These are phyloP conservation scores for Dactylellina drechsleri DNA, from an alignment of 2,329 filamentous ascomycete species.

Conservation along the genomic window DNA sequence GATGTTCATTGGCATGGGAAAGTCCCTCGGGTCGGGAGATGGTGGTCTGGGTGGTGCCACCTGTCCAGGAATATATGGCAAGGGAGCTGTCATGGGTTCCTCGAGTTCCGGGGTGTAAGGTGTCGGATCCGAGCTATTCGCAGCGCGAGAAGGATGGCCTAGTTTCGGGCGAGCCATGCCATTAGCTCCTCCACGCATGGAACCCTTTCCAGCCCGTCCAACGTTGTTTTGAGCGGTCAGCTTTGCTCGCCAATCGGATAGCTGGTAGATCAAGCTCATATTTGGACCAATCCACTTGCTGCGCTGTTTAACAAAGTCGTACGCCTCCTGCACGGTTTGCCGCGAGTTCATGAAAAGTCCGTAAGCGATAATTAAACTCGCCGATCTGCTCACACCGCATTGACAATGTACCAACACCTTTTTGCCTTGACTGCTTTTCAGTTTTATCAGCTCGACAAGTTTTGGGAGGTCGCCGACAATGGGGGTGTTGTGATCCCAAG, in stretches of 20 bases:
- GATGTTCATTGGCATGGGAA: slow-evolving; percentile 57
- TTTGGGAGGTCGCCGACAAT: slow-evolving; percentile 80
- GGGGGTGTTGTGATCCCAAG: slow-evolving; percentile 89
- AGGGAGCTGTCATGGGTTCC: slow-evolving; percentile 71
- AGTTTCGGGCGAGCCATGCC: slow-evolving; percentile 46
- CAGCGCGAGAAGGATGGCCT: slow-evolving; percentile 51
- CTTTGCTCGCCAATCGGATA: slow-evolving; percentile 62
- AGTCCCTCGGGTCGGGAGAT: slow-evolving; percentile 60
- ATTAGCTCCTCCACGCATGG: slow-evolving; percentile 48
- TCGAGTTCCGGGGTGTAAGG: slow-evolving; percentile 64
- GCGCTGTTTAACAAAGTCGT: slow-evolving; percentile 80
- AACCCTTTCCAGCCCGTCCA: slow-evolving; percentile 52
- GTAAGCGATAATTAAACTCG: slow-evolving; percentile 86
- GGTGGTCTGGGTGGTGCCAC: slow-evolving; percentile 60
- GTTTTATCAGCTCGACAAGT: slow-evolving; percentile 80
- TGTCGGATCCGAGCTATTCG: slow-evolving; percentile 61
- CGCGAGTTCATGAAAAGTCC: slow-evolving; percentile 81
- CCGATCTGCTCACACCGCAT: slow-evolving; percentile 84
- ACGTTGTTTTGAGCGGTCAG: slow-evolving; percentile 55
- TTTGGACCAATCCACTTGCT: slow-evolving; percentile 91
- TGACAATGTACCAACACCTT: slow-evolving; percentile 85
- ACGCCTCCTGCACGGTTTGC: slow-evolving; percentile 82
- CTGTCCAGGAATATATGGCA: slow-evolving; percentile 67
- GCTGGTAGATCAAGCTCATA: slow-evolving; percentile 89
- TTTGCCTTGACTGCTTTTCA: slow-evolving; percentile 76